These are phyloP conservation scores for Eimeria brunetti DNA, from an alignment of 169 alveolate species.

Conservation along the genomic window DNA sequence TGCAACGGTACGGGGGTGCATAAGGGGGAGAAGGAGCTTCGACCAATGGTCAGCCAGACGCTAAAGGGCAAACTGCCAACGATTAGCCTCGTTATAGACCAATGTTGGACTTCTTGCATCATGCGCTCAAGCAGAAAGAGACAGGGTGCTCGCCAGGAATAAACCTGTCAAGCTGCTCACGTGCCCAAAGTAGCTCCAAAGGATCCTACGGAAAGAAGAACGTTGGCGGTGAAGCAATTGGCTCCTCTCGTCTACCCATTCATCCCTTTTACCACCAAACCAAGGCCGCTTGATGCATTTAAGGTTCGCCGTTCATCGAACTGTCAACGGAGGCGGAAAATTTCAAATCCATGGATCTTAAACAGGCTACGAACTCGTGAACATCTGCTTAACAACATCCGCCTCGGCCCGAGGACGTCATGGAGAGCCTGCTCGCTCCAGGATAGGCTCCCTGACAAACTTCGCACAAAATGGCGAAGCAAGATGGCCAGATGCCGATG, in stretches of 20 bases:
- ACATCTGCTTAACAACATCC: background rate
- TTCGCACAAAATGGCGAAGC: background rate
- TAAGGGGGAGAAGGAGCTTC: background rate
- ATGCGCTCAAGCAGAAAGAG: background rate
- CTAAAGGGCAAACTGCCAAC: background rate
- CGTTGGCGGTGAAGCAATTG: background rate
- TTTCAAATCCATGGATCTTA: background rate
- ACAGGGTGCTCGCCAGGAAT: background rate
- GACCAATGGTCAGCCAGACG: background rate
- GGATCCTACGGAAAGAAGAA: background rate
- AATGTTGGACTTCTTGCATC: background rate
- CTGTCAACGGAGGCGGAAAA: background rate
- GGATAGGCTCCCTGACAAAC: background rate
- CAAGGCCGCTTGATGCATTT: background rate
- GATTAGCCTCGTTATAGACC: background rate
- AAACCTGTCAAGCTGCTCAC: background rate
- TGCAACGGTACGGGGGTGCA: background rate
- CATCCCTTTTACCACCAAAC: background rate
- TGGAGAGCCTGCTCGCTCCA: background rate
- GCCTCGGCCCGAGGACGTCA: background rate
- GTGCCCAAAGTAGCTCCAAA: background rate
- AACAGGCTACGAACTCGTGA: background rate
- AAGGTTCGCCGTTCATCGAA: background rate
- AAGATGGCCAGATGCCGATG: background rate
- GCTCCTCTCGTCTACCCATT: background rate